These are phyloP conservation scores for Dothidotthia symphoricarpi DNA, from an alignment of 2,329 filamentous ascomycete genomes.

Conservation along the genomic window DNA sequence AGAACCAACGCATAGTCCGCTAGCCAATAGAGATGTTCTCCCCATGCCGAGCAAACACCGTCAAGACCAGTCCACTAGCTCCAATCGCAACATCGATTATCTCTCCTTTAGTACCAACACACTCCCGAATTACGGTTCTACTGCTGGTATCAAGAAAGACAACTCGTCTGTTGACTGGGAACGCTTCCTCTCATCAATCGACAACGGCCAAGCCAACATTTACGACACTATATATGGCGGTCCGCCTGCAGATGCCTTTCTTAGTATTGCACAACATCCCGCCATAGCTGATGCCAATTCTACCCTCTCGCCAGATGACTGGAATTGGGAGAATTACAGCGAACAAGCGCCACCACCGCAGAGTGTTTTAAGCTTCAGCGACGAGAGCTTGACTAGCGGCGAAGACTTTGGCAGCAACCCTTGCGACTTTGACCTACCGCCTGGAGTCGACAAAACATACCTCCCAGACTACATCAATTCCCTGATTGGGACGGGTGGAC, in stretches of 20 bases:
- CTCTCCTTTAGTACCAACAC: constrained; percentile 47
- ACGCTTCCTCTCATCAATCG: constrained; percentile 73
- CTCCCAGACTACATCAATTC: constrained; percentile 35
- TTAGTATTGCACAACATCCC: constrained; percentile 33
- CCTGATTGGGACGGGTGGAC: constrained; percentile 31
- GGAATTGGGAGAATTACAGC: constrained; percentile 32
- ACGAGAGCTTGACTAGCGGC: constrained; percentile 59
- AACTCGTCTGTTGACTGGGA: constrained; percentile 76
- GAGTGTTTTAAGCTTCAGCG: constrained; percentile 60
- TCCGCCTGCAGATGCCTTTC: constrained; percentile 46
- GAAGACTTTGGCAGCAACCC: constrained; percentile 41
- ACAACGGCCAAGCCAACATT: constrained; percentile 77
- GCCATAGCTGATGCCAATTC: constrained; percentile 31
- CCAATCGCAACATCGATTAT: constrained; percentile 48
- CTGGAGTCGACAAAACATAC: constrained; percentile 35
- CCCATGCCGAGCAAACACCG: constrained; percentile 38
- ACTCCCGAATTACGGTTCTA: constrained; percentile 31
- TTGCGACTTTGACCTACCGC: constrained; percentile 31
- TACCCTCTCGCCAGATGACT: constrained; percentile 33
- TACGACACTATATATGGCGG: constrained; percentile 80
- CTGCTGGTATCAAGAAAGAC: constrained; percentile 43
- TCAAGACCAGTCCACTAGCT: constrained; percentile 24
- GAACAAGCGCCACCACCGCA: constrained; percentile 43
- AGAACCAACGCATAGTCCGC: constrained; percentile 47
- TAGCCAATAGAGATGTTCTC: constrained; percentile 34